phyloP scores from a whole-genome alignment of 495 filamentous ascomycete species.

The Podospora australis region DNA sequence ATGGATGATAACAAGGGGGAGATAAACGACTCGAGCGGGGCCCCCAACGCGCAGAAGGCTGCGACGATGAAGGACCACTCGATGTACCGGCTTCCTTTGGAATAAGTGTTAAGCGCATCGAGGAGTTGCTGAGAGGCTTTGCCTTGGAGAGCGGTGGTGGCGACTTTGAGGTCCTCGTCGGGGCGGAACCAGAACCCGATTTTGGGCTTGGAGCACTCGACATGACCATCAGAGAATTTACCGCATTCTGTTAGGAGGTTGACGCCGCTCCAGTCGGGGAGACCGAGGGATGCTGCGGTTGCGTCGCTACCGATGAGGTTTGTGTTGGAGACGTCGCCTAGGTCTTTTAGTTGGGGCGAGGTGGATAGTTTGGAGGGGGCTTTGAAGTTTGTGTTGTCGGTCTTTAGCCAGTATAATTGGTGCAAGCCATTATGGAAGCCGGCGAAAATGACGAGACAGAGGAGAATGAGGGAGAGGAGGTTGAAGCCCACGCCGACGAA shows the following conservation, averaged over 20 bases:
- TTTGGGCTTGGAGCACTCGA: slow-evolving; percentile 21
- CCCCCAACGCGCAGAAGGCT: slow-evolving; percentile 15
- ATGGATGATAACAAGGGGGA: slow-evolving; percentile 11
- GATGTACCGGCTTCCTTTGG: slow-evolving; percentile 22
- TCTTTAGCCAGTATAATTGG: slow-evolving; percentile 28
- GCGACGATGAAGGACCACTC: slow-evolving; percentile 25
- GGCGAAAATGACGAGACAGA: slow-evolving; percentile 24
- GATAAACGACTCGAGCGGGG: slow-evolving; percentile 22
- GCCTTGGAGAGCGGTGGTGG: slow-evolving; percentile 17
- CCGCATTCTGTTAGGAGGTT: slow-evolving; percentile 31
- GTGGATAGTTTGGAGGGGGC: slow-evolving; percentile 24
- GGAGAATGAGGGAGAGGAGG: slow-evolving; percentile 20
- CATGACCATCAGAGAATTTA: slow-evolving; percentile 13
- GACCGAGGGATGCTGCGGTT: slow-evolving; percentile 25
- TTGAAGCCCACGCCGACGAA: slow-evolving; percentile 19
- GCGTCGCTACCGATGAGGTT: slow-evolving; percentile 26
- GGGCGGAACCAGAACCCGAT: slow-evolving; percentile 33
- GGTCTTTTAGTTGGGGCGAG: slow-evolving; percentile 26
- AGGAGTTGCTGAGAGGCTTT: slow-evolving; percentile 15
- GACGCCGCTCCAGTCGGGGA: slow-evolving; percentile 26
- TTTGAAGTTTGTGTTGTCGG: slow-evolving; percentile 22
- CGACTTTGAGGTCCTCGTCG: slow-evolving; percentile 25
- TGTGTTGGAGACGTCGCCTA: slow-evolving; percentile 22
- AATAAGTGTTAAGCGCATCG: slow-evolving; percentile 19
- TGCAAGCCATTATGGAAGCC: slow-evolving; percentile 18